These are phyloP conservation scores for Eimeria praecox DNA, from an alignment of 169 alveolate species.

Conservation along the genomic window DNA sequence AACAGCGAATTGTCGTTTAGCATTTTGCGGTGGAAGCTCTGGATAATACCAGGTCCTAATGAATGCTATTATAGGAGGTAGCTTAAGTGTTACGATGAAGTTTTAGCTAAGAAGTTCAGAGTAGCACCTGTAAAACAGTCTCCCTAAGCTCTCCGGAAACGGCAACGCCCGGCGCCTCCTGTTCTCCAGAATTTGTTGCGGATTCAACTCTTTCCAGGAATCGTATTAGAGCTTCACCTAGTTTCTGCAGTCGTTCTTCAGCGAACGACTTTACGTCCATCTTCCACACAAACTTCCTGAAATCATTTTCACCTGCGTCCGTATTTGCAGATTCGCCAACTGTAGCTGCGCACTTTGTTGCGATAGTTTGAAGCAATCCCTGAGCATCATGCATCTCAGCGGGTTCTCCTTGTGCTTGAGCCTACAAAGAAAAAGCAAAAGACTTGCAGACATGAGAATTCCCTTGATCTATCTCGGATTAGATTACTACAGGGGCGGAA, in stretches of 20 bases:
- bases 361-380: constrained; percentile 57
- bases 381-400: constrained; percentile 47
- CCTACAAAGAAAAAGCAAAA: background rate
- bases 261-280: constrained; percentile 61
- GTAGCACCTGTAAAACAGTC: constrained; percentile 55
- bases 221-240: constrained; percentile 24
- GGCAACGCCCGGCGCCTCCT: background rate
- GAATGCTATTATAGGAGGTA: background rate
- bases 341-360: constrained; percentile 70
- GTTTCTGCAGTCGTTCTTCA: constrained; percentile 11
- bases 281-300: constrained; percentile 57
- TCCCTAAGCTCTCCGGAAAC: constrained; percentile 42
- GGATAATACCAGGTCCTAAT: background rate
- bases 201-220: constrained; percentile 28
- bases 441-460: background rate
- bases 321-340: constrained; percentile 46
- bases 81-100: background rate
- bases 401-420: background rate
- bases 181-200: constrained; percentile 38
- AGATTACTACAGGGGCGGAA: background rate
- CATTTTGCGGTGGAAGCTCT: too few relatives aligned
- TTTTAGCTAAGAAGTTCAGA: background rate
- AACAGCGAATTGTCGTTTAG: background rate
- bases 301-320: constrained; percentile 52
- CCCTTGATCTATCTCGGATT: background rate